Conservation (phyloP, 441 rosid genomes). For the Pelargonium citronellum region DNA sequence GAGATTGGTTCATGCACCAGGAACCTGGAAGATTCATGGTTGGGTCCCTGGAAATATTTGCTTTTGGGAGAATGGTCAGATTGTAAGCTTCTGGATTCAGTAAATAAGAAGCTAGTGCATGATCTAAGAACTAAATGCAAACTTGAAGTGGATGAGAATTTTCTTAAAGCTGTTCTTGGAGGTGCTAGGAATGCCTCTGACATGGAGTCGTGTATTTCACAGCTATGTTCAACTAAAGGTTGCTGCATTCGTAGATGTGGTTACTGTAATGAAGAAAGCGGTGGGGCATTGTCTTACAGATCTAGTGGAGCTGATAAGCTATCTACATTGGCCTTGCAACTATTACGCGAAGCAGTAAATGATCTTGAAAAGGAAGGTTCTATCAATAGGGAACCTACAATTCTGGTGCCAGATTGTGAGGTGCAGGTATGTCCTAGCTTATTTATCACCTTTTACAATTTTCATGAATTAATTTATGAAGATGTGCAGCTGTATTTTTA, state of each 20-base stretch:
- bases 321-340: conserved; percentile 47
- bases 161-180: conserved; percentile 57
- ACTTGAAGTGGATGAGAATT: conserved; percentile 52
- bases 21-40: conserved; percentile 78
- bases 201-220: conserved; percentile 41
- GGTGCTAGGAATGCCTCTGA: conserved; percentile 34
- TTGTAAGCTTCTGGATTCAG: conserved; percentile 35
- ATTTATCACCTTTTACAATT: neutral
- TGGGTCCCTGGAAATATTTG: conserved; percentile 72
- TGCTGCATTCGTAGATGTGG: conserved; percentile 52
- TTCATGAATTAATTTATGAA: neutral
- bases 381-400: conserved; percentile 54
- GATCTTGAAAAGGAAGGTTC: conserved; percentile 45
- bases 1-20: conserved; percentile 33
- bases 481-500: neutral
- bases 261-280: conserved; percentile 34
- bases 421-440: conserved; percentile 58
- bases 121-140: conserved; percentile 71
- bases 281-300: conserved; percentile 25
- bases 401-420: conserved; percentile 70
- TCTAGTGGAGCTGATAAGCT: conserved; percentile 29
- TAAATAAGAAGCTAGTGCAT: conserved; percentile 47
- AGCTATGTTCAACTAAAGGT: conserved; percentile 44
- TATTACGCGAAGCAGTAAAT: conserved; percentile 53
- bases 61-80: conserved; percentile 59